Percentiles rank a stretch among this genome's conserved stretches.
phyloP scores from a whole-genome alignment of 345 rosid genomes.

The Eucalyptus lansdowneana region DNA sequence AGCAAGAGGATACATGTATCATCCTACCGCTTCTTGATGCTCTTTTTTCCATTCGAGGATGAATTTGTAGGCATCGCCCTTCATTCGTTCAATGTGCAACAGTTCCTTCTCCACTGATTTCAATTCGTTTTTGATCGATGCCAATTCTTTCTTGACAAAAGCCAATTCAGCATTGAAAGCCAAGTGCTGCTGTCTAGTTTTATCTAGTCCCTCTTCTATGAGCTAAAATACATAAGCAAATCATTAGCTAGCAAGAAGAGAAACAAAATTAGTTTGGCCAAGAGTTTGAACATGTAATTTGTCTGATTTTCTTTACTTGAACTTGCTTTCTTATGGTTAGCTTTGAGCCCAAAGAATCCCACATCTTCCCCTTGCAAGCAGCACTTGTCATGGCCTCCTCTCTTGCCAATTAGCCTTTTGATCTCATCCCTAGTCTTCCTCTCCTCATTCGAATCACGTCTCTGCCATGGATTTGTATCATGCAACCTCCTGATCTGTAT shows the following conservation, averaged over 20 bases:
- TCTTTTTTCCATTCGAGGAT: neutral
- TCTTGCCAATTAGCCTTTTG: neutral
- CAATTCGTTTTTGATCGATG: neutral
- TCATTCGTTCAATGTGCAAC: neutral
- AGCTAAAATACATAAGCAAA: neutral
- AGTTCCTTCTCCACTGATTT: neutral
- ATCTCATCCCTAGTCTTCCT: neutral
- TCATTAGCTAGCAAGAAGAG: neutral
- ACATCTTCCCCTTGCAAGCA: neutral
- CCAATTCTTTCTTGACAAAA: neutral
- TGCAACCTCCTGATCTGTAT: neutral
- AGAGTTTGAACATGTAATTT: neutral
- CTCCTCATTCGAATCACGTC: neutral
- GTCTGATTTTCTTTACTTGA: neutral
- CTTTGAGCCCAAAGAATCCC: neutral
- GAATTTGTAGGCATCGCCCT: neutral
- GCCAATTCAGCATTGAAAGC: neutral
- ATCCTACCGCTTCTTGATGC: neutral
- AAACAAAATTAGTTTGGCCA: neutral
- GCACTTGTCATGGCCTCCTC: neutral
- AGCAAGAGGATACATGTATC: neutral
- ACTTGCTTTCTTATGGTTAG: neutral
- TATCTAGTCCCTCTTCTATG: neutral
- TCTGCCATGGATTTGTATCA: neutral
- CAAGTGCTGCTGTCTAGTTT: neutral